These are phyloP conservation scores for Ordospora pajunii DNA, from an alignment of 371 early-diverging fungal species.

Conservation along the genomic window DNA sequence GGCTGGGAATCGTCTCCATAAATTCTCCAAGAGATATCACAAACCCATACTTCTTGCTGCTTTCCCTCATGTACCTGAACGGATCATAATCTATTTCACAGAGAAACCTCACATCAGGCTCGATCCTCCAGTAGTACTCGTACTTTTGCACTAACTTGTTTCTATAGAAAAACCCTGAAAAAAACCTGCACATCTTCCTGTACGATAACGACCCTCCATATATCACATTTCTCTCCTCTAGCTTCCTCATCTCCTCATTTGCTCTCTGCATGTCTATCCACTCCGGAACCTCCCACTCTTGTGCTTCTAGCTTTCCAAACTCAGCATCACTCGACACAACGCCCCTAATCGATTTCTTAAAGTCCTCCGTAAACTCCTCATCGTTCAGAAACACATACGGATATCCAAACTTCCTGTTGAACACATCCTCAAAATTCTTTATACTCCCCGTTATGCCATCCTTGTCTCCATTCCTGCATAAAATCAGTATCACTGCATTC, in stretches of 20 bases:
- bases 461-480: conserved; percentile 68
- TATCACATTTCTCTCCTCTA: conserved; percentile 66
- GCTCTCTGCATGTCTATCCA: conserved; percentile 70
- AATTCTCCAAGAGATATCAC: conserved; percentile 70
- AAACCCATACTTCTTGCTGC: conserved; percentile 70
- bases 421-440: conserved; percentile 68
- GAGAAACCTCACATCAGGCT: conserved; percentile 72
- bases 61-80: conserved; percentile 66
- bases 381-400: conserved; percentile 71
- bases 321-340: conserved; percentile 46
- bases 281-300: conserved; percentile 71
- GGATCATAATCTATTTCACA: conserved; percentile 77
- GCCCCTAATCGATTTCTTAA: conserved; percentile 64
- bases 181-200: conserved; percentile 80
- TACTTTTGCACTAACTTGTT: conserved; percentile 69
- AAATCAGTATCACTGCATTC: conserved; percentile 60
- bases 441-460: conserved; percentile 65
- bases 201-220: conserved; percentile 76
- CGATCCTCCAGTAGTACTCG: conserved; percentile 90
- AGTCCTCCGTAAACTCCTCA: conserved; percentile 68
- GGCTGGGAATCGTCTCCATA: conserved; percentile 68
- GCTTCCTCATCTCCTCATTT: conserved; percentile 62
- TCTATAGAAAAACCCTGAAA: conserved; percentile 75
- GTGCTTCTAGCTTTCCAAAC: conserved; percentile 68
- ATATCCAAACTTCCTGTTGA: conserved; percentile 71